These are phyloP conservation scores for Globisporangium carolinianum DNA, from an alignment of 352 stramenopile species.

Conservation along the genomic window DNA sequence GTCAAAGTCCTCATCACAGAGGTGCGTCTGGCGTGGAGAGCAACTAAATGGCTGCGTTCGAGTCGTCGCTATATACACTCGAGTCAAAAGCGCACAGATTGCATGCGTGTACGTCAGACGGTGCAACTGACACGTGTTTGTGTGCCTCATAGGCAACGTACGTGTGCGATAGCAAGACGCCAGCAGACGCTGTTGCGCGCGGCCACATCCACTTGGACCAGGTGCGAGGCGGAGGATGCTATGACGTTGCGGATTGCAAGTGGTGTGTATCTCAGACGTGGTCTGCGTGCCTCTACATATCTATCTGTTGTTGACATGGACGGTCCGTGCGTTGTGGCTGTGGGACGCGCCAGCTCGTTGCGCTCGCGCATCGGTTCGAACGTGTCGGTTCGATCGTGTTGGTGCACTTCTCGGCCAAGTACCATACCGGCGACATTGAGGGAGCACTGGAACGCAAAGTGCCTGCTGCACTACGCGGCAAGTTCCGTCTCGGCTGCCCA, in stretches of 20 bases:
- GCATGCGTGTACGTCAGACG: too few relatives aligned
- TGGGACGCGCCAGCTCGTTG: conserved; percentile 20
- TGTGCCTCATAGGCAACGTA: conserved; percentile 47
- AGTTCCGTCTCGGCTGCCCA: conserved; percentile 18
- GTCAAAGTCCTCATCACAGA: conserved; percentile 76
- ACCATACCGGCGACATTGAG: conserved; percentile 26
- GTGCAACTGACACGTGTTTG: not conserved
- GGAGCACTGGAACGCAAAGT: conserved; percentile 26
- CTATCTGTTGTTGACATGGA: not conserved
- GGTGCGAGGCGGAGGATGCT: conserved; percentile 17
- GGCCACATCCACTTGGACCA: conserved; percentile 77
- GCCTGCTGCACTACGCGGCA: conserved; percentile 28
- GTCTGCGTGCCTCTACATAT: not conserved
- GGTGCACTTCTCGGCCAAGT: conserved; percentile 71
- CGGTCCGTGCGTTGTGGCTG: not conserved
- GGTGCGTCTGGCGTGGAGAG: conserved; percentile 20
- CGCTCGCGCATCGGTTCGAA: conserved; percentile 32
- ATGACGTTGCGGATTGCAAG: not conserved
- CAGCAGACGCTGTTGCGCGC: conserved; percentile 31
- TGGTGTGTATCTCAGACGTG: not conserved
- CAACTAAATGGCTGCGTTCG: too few relatives aligned
- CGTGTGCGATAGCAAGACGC: conserved; percentile 37
- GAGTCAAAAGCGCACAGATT: too few relatives aligned
- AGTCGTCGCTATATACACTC: too few relatives aligned
- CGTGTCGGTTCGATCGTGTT: conserved; percentile 53